Base-by-base conservation (phyloP, 805 yeast genomes). In the Candida parachauliodes region DNA sequence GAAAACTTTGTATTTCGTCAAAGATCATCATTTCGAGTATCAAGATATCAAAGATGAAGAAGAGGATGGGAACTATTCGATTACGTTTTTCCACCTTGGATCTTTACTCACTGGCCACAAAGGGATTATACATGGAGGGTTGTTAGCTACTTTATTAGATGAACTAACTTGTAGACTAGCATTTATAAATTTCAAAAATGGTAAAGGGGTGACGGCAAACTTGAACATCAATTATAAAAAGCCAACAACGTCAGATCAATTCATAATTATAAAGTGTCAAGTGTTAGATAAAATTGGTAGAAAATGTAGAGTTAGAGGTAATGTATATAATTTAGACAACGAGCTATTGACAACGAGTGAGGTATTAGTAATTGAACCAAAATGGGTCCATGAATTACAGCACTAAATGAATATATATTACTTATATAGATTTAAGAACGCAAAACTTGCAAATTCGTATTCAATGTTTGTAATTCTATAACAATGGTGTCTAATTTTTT, bases 141-240 rank as follows among this genome's bases (percentile, higher is more conserved):
- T 67, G 30, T 46, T 67, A 18, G 72, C 73, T 23, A 68, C 72
- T 1, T 48, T 66, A 20, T 50, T 68, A 40, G 72, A 68, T 45
- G 72, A 68, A 42, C 48, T 65, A 31, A 64, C 72, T 3, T 68
- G 73, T 39, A 45, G 71, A 10, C 48, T 68, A 21, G 73, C 71
- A 9, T 67, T 68, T 42, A 63, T 64, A 40, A 68, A 65, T 45
- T 57, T 60, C 39, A 52, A 57, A 25, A 60, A 69, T 18, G 59
- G 57, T 36, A 59, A 56, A 41, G 73, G 70, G 1, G 71, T 68
- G 14, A 68, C 73, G 10, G 73, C 73, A 10, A 66, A 63, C 40
- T 62, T 67, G 50, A 67, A 65, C 42, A 58, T 67, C 41, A 63
- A 58, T 47, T 68, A 65, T 42, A 54, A 50, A 35, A 52, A 57